A percentile compares a stretch with the other conserved stretches of the same genome.
Evolutionary conservation across 108 stramenopile genomes (phyloP).

Genomic region (Nannochloropsis granulata): DNA sequence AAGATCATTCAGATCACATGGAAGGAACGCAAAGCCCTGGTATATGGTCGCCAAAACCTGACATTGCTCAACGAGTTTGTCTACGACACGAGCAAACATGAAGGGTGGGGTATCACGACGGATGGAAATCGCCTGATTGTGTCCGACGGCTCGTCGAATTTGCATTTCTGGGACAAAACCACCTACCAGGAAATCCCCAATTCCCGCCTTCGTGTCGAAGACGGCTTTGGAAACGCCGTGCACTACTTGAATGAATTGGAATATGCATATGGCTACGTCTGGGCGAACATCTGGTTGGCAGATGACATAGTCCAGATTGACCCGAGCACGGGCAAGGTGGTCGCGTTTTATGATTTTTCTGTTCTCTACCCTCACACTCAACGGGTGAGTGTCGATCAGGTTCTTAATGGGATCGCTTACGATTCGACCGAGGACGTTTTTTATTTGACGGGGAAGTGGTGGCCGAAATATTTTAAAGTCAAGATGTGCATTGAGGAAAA

Average conservation of each 20-base stretch:
- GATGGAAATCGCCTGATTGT: slow-evolving; percentile 16
- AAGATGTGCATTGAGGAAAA: not conserved
- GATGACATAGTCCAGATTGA: slow-evolving; percentile 21
- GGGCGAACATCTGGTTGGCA: slow-evolving; percentile 30
- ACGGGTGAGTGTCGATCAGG: not conserved
- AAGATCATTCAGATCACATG: not conserved
- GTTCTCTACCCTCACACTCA: slow-evolving; percentile 5
- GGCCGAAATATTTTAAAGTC: slow-evolving; percentile 3
- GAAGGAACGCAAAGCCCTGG: not conserved
- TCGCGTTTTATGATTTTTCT: slow-evolving; percentile 6
- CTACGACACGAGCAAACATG: slow-evolving; percentile 4
- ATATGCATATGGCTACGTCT: slow-evolving; percentile 13
- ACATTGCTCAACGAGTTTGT: not conserved
- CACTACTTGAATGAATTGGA: slow-evolving; percentile 24
- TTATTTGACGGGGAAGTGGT: slow-evolving; percentile 18
- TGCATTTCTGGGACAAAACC: slow-evolving; percentile 11
- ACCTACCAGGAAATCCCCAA: not conserved
- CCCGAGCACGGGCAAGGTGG: slow-evolving; percentile 4
- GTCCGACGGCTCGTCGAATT: slow-evolving; percentile 21
- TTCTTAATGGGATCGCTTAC: slow-evolving; percentile 34
- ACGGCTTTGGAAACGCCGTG: not conserved
- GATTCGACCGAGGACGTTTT: slow-evolving; percentile 16
- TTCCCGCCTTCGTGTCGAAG: not conserved
- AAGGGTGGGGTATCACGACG: slow-evolving; percentile 35
- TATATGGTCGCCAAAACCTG: not conserved